phyloP scores from a whole-genome alignment of 148 eudicot species.

The Gaultheria prostrata region DNA sequence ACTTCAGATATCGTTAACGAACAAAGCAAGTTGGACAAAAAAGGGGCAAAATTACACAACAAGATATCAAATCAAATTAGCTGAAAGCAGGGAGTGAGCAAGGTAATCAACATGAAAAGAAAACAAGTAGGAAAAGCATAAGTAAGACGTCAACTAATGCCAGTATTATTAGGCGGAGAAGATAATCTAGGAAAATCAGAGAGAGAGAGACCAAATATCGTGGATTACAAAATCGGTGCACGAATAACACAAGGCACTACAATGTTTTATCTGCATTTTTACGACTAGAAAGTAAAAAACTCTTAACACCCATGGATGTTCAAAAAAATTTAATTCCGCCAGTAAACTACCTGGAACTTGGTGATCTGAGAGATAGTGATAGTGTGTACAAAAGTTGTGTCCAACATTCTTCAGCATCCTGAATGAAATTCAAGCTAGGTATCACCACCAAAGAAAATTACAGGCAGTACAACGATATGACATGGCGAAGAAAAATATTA shows the following conservation, averaged over 20 bases:
- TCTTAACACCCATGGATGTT: neutral
- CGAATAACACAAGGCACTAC: neutral
- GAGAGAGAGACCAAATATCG: neutral
- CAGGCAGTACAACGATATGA: conserved; percentile 14
- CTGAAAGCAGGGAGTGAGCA: neutral
- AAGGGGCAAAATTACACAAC: neutral
- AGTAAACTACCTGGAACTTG: conserved; percentile 54
- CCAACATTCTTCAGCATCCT: conserved; percentile 99
- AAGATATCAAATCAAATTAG: neutral
- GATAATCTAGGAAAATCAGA: neutral
- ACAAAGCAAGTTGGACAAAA: neutral
- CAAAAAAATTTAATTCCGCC: neutral
- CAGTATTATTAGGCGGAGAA: neutral
- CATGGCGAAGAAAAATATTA: neutral
- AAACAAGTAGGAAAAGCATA: neutral
- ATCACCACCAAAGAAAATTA: neutral
- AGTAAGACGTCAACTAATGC: neutral
- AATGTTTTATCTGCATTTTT: neutral
- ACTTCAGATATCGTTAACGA: no score
- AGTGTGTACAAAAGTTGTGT: conserved; percentile 85
- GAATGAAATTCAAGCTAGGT: conserved; percentile 15
- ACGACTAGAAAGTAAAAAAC: neutral
- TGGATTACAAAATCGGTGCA: neutral
- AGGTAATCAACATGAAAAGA: neutral
- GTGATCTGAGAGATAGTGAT: conserved; percentile 66